Evolutionary conservation across 768 basidiomycete genomes (phyloP), one percentile per base, ranked within the genome.

Genomic region (Cyclocybe cylindracea): DNA sequence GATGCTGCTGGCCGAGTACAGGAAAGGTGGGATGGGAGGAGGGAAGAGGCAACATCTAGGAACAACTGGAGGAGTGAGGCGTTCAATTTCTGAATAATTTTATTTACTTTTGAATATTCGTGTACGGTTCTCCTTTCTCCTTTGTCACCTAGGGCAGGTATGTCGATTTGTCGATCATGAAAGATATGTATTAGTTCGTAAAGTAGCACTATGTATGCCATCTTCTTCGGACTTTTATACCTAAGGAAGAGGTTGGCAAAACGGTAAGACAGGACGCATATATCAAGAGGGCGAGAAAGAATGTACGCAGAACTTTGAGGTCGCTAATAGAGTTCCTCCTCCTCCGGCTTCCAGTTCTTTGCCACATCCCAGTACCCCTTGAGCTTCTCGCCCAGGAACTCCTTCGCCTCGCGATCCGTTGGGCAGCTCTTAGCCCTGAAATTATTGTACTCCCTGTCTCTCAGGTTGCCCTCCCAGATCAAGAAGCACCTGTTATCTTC

Each of bases 311-410:
- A 24, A 24, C 24, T 24, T 24, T 24, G 24, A 24, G 24, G 4
- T 24, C 24, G 24, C 70, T 65, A 87, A 61, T 84, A 82, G 60
- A 85, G 57, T 51, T 91, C 87, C 58, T 91, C 89, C 48, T 93
- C 91, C 67, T 89, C 87, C 4, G 84, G 79, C 66, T 83, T 89
- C 83, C 86, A 92, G 62, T 90, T 89, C 83, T 94, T 97, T 29
- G 93, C 86, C 69, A 91, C 82, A 67, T 98, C 96, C 95, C 95
- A 98, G 66, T 94, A 90, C 0, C 92, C 91, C 43, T 86, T 86
- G 69, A 94, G 67, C 77, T 86, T 93, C 52, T 83, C 79, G 1
- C 95, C 95, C 24, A 98, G 76, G 44, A 83, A 77, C 59, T 97
- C 95, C 70, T 90, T 91, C 10, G 93, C 96, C 35, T 85, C 78